Evolutionary conservation across 73 alveolate species (phyloP), one percentile per base, ranked within the genome.

Genomic region (Symbiodinium pilosum): DNA sequence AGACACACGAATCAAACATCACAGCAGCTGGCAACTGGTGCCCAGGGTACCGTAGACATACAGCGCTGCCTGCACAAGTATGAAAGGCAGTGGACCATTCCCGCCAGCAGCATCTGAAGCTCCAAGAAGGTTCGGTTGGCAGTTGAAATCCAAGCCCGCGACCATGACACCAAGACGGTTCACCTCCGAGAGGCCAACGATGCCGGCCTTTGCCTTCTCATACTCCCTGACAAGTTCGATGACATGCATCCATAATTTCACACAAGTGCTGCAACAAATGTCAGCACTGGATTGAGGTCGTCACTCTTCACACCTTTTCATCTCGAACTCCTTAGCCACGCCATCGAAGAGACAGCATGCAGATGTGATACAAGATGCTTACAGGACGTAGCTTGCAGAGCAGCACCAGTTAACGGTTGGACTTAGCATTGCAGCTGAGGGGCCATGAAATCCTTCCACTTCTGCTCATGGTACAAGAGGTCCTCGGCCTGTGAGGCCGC

Each of bases 131-230:
- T 16, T 21, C 14, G 87, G 32, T 44, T 34, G 0, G 87, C 87
- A 32, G 18, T 2, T 16, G 52, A 34, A 28, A 7, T 20, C n/a
- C 26, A 77, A 64, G 81, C 38, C 84, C 56, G 38, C 16, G 42
- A 43, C 98, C 98, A 93, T 93, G 30, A 93, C 98, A 26, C 98
- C 98, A 77, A 93, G 86, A 32, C 98, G 98, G 84, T 93, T 93
- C 52, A 93, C 83, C 44, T 93, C 98, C 84, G 92, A 71, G 43
- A 93, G 92, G 85, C 98, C 98, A n/a, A 93, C 98, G 85, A 93
- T 93, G 75, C 98, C 98, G 26, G 38, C 98, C 73, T 38, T 73
- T 43, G 98, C 98, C 36, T 28, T 73, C 86, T 93, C 91, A 44
- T 93, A 93, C 85, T 93, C 91, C 98, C 98, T 93, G 43, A 41